Evolutionary conservation across 1,139 yeast genomes (phyloP).

Genomic region (Nakaseomyces uthaithaninus): DNA sequence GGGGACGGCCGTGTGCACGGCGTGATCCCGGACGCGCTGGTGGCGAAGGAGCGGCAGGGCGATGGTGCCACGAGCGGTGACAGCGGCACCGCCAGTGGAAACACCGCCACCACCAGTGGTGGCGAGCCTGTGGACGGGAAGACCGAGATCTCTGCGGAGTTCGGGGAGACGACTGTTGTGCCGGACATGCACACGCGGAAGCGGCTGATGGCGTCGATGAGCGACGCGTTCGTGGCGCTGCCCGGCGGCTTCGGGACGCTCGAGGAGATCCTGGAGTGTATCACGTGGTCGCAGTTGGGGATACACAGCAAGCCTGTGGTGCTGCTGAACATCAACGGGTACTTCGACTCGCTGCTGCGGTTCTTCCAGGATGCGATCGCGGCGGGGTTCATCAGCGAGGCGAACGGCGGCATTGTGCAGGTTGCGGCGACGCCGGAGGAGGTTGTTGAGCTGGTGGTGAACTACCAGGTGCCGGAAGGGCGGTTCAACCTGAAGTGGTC

Average conservation of each 20-base stretch:
- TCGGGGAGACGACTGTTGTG: slow-evolving; percentile 75
- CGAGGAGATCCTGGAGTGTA: slow-evolving; percentile 84
- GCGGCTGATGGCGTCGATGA: slow-evolving; percentile 75
- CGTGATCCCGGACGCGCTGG: slow-evolving; percentile 75
- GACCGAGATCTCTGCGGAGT: slow-evolving; percentile 59
- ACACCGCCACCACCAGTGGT: too few relatives aligned
- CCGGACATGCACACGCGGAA: slow-evolving; percentile 88
- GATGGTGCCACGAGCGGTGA: slow-evolving; percentile 32
- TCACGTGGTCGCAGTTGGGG: slow-evolving; percentile 85
- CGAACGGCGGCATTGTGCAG: slow-evolving; percentile 59
- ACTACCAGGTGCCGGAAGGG: slow-evolving; percentile 64
- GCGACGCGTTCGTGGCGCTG: slow-evolving; percentile 81
- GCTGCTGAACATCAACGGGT: slow-evolving; percentile 69
- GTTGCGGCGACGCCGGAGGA: slow-evolving; percentile 64
- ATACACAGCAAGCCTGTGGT: slow-evolving; percentile 79
- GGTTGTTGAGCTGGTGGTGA: slow-evolving; percentile 52
- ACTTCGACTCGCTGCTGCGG: slow-evolving; percentile 59
- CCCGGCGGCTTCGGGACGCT: slow-evolving; percentile 92
- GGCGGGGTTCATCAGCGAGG: slow-evolving; percentile 59
- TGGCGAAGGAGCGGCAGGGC: slow-evolving; percentile 53
- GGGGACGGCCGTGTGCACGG: slow-evolving; percentile 76
- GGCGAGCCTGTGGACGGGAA: slow-evolving; percentile 43
- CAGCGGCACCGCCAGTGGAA: slow-evolving; percentile 36
- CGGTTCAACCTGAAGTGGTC: slow-evolving; percentile 70
- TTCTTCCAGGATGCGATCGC: slow-evolving; percentile 51